A percentile compares a stretch with the other conserved stretches of the same genome.
These are phyloP conservation scores for Papilionanthe hybrid DNA, from an alignment of 116 monocot genomes.

Conservation along the genomic window DNA sequence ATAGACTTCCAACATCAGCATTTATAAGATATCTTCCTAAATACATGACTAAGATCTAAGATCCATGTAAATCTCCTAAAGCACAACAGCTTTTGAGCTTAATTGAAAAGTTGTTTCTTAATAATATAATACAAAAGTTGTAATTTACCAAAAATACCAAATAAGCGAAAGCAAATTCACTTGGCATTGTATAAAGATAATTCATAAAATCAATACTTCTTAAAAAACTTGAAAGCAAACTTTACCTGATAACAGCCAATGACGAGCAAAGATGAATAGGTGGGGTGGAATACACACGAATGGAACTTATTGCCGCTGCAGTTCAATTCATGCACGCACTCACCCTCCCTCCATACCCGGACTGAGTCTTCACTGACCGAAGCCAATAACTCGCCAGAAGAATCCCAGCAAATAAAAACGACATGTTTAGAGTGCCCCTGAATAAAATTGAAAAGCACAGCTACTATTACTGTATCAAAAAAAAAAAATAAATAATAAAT, in stretches of 20 bases:
- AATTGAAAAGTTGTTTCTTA: too few species aligned
- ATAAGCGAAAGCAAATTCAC: too few species aligned
- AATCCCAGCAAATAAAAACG: conserved; percentile 83
- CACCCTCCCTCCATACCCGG: conserved; percentile 78
- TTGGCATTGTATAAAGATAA: neutral
- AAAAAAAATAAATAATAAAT: too few species aligned
- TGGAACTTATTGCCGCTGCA: conserved; percentile 84
- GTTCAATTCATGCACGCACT: conserved; percentile 71
- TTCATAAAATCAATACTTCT: neutral
- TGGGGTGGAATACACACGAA: conserved; percentile 88
- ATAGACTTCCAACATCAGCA: too few species aligned
- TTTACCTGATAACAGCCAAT: conserved; percentile 93
- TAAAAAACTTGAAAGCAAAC: neutral
- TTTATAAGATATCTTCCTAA: too few species aligned
- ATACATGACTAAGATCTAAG: too few species aligned
- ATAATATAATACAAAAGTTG: too few species aligned
- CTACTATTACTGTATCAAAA: too few species aligned
- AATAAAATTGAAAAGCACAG: neutral
- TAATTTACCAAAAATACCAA: too few species aligned
- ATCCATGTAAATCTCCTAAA: too few species aligned
- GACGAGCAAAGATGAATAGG: conserved; percentile 64
- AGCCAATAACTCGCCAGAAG: conserved; percentile 73
- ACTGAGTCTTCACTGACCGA: conserved; percentile 96
- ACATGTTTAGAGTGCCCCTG: conserved; percentile 81
- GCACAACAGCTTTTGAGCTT: too few species aligned